These are phyloP conservation scores for Fraxinus sp. DNA, from an alignment of 305 asterid species.

Conservation along the genomic window DNA sequence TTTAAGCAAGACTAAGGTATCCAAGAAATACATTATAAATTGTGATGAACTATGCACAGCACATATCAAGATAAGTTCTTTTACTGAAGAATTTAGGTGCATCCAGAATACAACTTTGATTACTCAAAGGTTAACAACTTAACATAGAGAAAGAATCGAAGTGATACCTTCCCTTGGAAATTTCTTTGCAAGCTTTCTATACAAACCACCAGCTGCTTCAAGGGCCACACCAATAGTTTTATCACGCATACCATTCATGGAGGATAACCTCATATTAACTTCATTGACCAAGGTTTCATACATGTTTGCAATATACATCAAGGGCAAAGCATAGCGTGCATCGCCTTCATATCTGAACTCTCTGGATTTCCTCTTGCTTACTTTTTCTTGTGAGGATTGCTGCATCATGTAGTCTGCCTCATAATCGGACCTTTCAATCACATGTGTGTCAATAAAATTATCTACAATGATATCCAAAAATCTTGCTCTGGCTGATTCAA, in stretches of 20 bases:
- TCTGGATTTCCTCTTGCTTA: slow-evolving; percentile 71
- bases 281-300: slow-evolving; percentile 88
- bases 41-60: not conserved
- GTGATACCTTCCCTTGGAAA: slow-evolving; percentile 82
- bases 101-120: slow-evolving; percentile 11
- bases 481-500: slow-evolving; percentile 90
- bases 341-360: slow-evolving; percentile 82
- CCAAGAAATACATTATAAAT: not conserved
- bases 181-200: slow-evolving; percentile 86
- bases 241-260: slow-evolving; percentile 75
- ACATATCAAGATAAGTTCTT: not conserved
- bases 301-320: slow-evolving; percentile 93
- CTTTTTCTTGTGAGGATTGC: slow-evolving; percentile 67
- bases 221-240: slow-evolving; percentile 93
- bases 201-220: slow-evolving; percentile 98
- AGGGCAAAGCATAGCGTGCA: slow-evolving; percentile 80
- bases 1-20: not conserved
- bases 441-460: slow-evolving; percentile 66
- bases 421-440: slow-evolving; percentile 59
- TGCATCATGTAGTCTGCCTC: slow-evolving; percentile 68
- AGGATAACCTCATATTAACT: slow-evolving; percentile 70
- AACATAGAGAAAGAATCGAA: slow-evolving; percentile 6
- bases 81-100: not conserved
- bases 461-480: slow-evolving; percentile 74
- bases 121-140: not conserved